These are phyloP conservation scores for Diplosphaera chodatii DNA, from an alignment of 139 green algal species.

Conservation along the genomic window DNA sequence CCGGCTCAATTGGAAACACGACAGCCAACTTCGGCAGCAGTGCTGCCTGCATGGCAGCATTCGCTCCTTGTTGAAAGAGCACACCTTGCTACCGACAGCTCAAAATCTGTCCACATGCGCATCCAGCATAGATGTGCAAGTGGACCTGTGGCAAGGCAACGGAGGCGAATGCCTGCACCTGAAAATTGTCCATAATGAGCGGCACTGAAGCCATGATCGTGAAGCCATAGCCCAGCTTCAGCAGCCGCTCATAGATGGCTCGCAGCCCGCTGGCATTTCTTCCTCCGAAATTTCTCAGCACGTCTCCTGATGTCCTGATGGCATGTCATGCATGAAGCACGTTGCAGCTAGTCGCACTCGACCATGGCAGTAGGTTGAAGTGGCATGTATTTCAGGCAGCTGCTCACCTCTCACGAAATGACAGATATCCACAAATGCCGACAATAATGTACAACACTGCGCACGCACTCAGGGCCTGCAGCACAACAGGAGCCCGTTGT, in stretches of 20 bases:
- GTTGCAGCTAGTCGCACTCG: too few species aligned
- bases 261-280: conserved; percentile 30
- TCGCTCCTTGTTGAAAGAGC: too few species aligned
- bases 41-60: background rate
- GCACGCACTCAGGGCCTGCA: conserved; percentile 12
- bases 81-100: too few species aligned
- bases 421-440: conserved; percentile 61
- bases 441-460: conserved; percentile 62
- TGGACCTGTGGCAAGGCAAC: too few species aligned
- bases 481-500: background rate
- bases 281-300: conserved; percentile 76
- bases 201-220: conserved; percentile 66
- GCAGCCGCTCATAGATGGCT: conserved; percentile 54
- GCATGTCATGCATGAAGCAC: too few species aligned
- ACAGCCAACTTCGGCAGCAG: background rate
- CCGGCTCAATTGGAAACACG: background rate
- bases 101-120: too few species aligned
- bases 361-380: too few species aligned
- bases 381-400: too few species aligned
- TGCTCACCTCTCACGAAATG: conserved; percentile 43
- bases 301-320: conserved; percentile 50
- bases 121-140: too few species aligned
- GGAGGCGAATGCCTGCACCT: background rate
- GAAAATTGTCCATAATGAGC: conserved; percentile 41
- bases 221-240: conserved; percentile 74